phyloP scores from a whole-genome alignment of 2,329 filamentous ascomycete species.

The Geosmithia putterillii region DNA sequence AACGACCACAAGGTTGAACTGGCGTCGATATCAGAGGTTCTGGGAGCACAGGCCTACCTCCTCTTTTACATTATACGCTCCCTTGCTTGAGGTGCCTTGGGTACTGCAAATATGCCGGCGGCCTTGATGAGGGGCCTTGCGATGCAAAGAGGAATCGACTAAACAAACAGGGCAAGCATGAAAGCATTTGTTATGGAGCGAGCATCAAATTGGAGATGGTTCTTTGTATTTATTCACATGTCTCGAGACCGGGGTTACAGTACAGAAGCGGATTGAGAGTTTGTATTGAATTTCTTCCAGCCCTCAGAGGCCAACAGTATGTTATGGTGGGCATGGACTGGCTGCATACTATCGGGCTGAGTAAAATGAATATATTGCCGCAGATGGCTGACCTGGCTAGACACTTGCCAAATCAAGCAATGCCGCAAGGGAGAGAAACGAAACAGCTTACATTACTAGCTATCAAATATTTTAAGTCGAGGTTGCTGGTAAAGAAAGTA shows the following conservation, averaged over 20 bases:
- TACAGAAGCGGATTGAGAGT: neutral
- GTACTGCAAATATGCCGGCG: neutral
- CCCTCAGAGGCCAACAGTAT: neutral
- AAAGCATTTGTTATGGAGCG: too few species aligned
- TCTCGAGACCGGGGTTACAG: neutral
- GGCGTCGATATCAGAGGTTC: conserved; percentile 72
- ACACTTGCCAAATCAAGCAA: neutral
- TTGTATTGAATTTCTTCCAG: neutral
- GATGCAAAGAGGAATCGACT: neutral
- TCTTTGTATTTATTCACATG: neutral
- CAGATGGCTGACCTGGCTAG: neutral
- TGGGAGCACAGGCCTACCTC: conserved; percentile 78
- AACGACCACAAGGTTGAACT: conserved; percentile 89
- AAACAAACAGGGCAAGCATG: neutral
- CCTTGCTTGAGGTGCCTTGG: conserved; percentile 24
- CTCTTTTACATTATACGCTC: conserved; percentile 73
- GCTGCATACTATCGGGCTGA: neutral
- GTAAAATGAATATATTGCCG: neutral
- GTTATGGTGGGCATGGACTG: neutral
- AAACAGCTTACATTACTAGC: neutral
- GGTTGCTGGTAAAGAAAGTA: neutral
- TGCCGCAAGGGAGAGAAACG: neutral
- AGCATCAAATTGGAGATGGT: neutral
- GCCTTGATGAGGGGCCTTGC: neutral
- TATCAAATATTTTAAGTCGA: neutral